These are phyloP conservation scores for Pythium folliculosum DNA, from an alignment of 352 stramenopile species.

Conservation along the genomic window DNA sequence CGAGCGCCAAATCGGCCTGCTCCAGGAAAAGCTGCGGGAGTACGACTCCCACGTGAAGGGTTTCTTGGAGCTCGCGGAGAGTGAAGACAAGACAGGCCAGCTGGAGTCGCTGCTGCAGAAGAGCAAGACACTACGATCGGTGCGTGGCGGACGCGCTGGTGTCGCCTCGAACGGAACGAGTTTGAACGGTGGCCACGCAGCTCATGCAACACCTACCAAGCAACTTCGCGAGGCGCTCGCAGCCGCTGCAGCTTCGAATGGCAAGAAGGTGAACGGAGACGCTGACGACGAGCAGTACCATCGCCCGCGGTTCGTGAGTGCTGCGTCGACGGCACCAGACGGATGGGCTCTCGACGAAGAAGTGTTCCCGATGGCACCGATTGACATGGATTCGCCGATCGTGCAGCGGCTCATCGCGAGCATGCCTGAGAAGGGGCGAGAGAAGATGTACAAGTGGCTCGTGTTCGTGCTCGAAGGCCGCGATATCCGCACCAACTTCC, in stretches of 20 bases:
- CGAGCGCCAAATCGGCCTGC: slow-evolving; percentile 42
- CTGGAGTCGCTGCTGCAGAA: slow-evolving; percentile 54
- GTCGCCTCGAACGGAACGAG: neutral
- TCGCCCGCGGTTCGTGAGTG: slow-evolving; percentile 26
- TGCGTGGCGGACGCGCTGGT: slow-evolving; percentile 47
- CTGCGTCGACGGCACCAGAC: slow-evolving; percentile 34
- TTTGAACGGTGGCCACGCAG: neutral
- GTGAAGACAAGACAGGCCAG: slow-evolving; percentile 42
- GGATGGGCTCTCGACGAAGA: slow-evolving; percentile 68
- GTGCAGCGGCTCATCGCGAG: slow-evolving; percentile 65
- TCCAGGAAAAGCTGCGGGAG: slow-evolving; percentile 53
- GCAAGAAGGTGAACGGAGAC: slow-evolving; percentile 15
- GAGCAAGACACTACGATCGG: slow-evolving; percentile 58
- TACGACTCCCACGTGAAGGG: slow-evolving; percentile 50
- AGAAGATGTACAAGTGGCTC: slow-evolving; percentile 77
- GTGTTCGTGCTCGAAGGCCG: slow-evolving; percentile 68
- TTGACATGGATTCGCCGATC: slow-evolving; percentile 79
- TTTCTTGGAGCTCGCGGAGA: slow-evolving; percentile 49
- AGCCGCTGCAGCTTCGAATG: slow-evolving; percentile 8
- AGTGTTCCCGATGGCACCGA: slow-evolving; percentile 61
- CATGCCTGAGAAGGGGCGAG: slow-evolving; percentile 60
- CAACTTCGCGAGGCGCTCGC: slow-evolving; percentile 21
- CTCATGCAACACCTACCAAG: slow-evolving; percentile 21
- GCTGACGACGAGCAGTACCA: slow-evolving; percentile 9
- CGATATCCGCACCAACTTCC: slow-evolving; percentile 73